phyloP scores from a whole-genome alignment of 805 yeast species.

The Nakazawaea pomicola region DNA sequence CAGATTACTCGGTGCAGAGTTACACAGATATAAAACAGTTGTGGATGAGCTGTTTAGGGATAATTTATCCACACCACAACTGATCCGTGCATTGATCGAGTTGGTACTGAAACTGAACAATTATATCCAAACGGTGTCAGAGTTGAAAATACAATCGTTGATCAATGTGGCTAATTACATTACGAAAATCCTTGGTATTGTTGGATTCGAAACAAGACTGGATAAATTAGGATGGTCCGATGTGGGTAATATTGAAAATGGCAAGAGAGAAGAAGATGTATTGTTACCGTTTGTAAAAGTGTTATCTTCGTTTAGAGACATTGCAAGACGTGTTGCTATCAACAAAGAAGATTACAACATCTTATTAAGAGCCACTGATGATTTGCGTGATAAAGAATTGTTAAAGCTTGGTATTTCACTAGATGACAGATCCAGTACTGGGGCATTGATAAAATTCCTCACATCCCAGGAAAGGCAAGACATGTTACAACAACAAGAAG shows the following conservation, averaged over 20 bases:
- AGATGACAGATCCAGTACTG: conserved; percentile 79
- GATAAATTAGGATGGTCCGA: conserved; percentile 83
- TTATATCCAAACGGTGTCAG: conserved; percentile 52
- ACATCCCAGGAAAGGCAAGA: conserved; percentile 65
- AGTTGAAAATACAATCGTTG: conserved; percentile 60
- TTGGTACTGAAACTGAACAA: conserved; percentile 67
- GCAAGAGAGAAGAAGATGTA: conserved; percentile 50
- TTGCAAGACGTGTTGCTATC: conserved; percentile 71
- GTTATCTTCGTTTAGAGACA: conserved; percentile 76
- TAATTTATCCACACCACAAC: conserved; percentile 77
- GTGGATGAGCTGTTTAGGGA: conserved; percentile 85
- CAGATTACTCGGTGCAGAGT: conserved; percentile 45
- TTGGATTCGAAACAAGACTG: conserved; percentile 71
- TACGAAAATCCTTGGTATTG: conserved; percentile 59
- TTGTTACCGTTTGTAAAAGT: conserved; percentile 78
- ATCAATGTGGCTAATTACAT: conserved; percentile 62
- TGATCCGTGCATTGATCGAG: conserved; percentile 58
- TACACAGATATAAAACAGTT: conserved; percentile 46
- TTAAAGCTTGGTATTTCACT: conserved; percentile 74
- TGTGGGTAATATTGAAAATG: conserved; percentile 19
- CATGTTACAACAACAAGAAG: conserved; percentile 53
- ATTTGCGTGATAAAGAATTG: conserved; percentile 65
- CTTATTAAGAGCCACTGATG: conserved; percentile 68
- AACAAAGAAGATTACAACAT: conserved; percentile 43
- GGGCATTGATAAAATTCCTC: conserved; percentile 82